phyloP scores from a whole-genome alignment of 345 rosid genomes.

The Melaleuca quinquenervia region DNA sequence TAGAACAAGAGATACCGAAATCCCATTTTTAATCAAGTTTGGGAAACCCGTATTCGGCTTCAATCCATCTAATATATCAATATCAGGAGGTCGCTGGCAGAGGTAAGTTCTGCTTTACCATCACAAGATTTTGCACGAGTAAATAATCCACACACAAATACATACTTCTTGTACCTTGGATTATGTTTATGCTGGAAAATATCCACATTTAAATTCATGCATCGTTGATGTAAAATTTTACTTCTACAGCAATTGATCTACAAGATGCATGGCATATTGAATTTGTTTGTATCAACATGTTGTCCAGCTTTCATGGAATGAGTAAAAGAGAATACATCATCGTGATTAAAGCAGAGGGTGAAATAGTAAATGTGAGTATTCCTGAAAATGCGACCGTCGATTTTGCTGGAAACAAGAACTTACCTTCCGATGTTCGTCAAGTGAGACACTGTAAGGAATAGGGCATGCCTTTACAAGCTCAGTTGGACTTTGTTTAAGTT shows the following conservation, averaged over 20 bases:
- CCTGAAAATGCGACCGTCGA: conserved; percentile 74
- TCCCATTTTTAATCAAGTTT: conserved; percentile 55
- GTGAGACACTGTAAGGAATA: conserved; percentile 61
- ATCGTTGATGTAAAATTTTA: too few relatives aligned
- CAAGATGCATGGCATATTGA: too few relatives aligned
- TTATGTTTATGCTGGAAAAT: not conserved
- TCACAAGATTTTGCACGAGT: not conserved
- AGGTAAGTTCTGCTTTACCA: conserved; percentile 32
- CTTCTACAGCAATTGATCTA: too few relatives aligned
- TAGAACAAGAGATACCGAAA: conserved; percentile 49
- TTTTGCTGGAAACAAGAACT: conserved; percentile 77
- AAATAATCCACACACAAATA: not conserved
- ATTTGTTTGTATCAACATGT: too few relatives aligned
- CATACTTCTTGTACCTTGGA: too few relatives aligned
- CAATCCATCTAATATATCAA: conserved; percentile 53
- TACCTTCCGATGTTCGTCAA: conserved; percentile 59
- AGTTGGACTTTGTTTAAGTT: too few relatives aligned
- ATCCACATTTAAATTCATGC: not conserved
- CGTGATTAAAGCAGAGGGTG: conserved; percentile 44
- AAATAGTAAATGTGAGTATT: conserved; percentile 32
- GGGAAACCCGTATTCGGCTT: conserved; percentile 74
- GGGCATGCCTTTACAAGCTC: too few relatives aligned
- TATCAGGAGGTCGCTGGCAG: conserved; percentile 65
- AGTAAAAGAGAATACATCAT: conserved; percentile 44
- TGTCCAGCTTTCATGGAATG: conserved; percentile 56